Evolutionary conservation across 805 yeast genomes (phyloP).

Genomic region (Yarrowia sp.): DNA sequence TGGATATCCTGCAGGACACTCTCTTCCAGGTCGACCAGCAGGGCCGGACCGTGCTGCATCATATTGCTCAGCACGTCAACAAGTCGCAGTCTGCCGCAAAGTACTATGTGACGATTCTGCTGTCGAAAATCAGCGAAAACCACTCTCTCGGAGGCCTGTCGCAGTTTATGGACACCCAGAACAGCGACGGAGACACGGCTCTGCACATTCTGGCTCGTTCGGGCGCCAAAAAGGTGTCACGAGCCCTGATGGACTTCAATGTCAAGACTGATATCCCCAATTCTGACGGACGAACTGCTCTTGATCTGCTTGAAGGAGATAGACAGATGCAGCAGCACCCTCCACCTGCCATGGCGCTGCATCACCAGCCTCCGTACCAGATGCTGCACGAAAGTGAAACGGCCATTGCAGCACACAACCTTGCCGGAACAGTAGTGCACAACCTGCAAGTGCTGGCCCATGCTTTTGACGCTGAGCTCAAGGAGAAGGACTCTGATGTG

Average conservation of each 20-base stretch:
- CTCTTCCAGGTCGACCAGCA: conserved; percentile 75
- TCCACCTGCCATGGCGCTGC: neutral
- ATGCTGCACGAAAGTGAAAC: conserved; percentile 23
- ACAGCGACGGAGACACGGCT: conserved; percentile 80
- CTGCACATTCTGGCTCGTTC: conserved; percentile 70
- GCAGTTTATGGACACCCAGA: conserved; percentile 64
- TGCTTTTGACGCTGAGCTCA: conserved; percentile 56
- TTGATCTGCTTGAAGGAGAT: conserved; percentile 40
- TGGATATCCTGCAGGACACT: conserved; percentile 72
- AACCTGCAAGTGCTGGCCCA: conserved; percentile 41
- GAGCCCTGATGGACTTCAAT: conserved; percentile 47
- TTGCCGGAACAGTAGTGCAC: conserved; percentile 41
- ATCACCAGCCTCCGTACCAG: conserved; percentile 6
- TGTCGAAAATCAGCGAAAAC: conserved; percentile 67
- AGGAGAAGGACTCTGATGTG: conserved; percentile 53
- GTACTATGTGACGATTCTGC: conserved; percentile 73
- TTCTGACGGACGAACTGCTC: conserved; percentile 43
- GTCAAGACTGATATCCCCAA: conserved; percentile 49
- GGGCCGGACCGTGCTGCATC: conserved; percentile 76
- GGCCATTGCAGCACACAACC: conserved; percentile 45
- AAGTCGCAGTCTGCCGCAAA: conserved; percentile 74
- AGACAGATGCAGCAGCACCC: conserved; percentile 29
- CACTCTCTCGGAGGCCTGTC: conserved; percentile 56
- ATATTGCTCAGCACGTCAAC: conserved; percentile 68
- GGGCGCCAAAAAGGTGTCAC: conserved; percentile 48